phyloP scores from a whole-genome alignment of 495 filamentous ascomycete species.

The Neurospora intermedia region DNA sequence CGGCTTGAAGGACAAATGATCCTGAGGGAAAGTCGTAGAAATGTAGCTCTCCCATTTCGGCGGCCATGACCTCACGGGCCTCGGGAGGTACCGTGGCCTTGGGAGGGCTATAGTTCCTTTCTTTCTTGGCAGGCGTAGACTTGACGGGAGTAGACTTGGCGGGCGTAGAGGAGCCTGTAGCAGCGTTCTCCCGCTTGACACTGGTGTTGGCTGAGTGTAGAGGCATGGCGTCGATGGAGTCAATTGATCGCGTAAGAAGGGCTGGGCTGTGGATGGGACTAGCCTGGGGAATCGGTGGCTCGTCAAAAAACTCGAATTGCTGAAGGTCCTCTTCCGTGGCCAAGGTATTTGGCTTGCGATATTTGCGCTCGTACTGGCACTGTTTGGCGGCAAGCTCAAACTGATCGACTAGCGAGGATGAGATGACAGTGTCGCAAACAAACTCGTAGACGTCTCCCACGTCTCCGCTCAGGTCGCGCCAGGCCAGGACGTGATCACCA shows the following conservation, averaged over 20 bases:
- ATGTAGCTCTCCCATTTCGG: constrained; percentile 76
- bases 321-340: constrained; percentile 73
- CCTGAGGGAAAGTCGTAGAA: constrained; percentile 82
- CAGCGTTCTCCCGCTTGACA: constrained; percentile 21
- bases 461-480: constrained; percentile 92
- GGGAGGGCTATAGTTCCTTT: constrained; percentile 30
- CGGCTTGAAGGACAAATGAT: constrained; percentile 74
- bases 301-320: constrained; percentile 70
- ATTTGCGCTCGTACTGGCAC: constrained; percentile 97
- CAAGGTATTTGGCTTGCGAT: constrained; percentile 61
- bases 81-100: constrained; percentile 50
- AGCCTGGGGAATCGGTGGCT: constrained; percentile 70
- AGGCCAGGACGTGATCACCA: constrained; percentile 75
- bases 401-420: constrained; percentile 57
- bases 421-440: constrained; percentile 69
- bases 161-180: constrained; percentile 11
- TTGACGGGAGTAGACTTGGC: constrained; percentile 7
- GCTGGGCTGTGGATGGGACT: constrained; percentile 63
- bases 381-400: constrained; percentile 80
- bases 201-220: constrained; percentile 24
- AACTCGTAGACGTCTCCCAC: constrained; percentile 91
- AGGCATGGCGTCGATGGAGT: constrained; percentile 36
- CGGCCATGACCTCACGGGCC: constrained; percentile 57
- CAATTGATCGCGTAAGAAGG: constrained; percentile 34
- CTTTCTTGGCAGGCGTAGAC: constrained; percentile 13